Percentiles rank a stretch among this genome's conserved stretches.
Conservation (phyloP, 2,329 filamentous ascomycete genomes). For the Fusarium solani-melongenae region DNA sequence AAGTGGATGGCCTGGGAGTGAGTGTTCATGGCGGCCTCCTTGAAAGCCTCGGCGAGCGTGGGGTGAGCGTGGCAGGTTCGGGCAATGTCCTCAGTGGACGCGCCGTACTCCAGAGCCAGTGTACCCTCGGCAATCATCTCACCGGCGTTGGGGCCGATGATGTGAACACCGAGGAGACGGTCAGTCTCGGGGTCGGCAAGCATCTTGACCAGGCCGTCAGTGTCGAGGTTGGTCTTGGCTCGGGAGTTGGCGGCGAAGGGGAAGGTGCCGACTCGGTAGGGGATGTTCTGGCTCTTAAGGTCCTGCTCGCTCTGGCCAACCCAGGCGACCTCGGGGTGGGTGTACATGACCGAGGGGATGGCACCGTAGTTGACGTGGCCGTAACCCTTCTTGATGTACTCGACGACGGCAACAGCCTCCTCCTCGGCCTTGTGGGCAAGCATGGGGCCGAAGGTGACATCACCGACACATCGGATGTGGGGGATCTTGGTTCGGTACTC, state of each 20-base stretch:
- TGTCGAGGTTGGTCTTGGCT: slow-evolving; percentile 98
- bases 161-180: slow-evolving; percentile 93
- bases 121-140: slow-evolving; percentile 99
- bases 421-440: slow-evolving; percentile 99
- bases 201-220: slow-evolving; percentile 97
- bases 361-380: slow-evolving; percentile 99
- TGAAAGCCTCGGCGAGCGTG: slow-evolving; percentile 96
- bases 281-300: slow-evolving; percentile 87
- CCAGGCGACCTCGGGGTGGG: slow-evolving; percentile 97
- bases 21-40: slow-evolving; percentile 99
- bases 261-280: slow-evolving; percentile 94
- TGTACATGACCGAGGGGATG: slow-evolving; percentile 99
- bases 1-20: slow-evolving; percentile 97
- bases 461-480: slow-evolving; percentile 96
- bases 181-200: slow-evolving; percentile 96
- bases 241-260: slow-evolving; percentile 98
- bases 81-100: slow-evolving; percentile 92
- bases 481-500: slow-evolving; percentile 98
- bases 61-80: slow-evolving; percentile 97
- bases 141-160: slow-evolving; percentile 93
- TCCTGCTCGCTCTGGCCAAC: slow-evolving; percentile 98
- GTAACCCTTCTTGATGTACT: slow-evolving; percentile 98
- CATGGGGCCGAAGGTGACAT: slow-evolving; percentile 98
- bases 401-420: slow-evolving; percentile 92
- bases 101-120: slow-evolving; percentile 94